These are phyloP conservation scores for Diaporthe aspalathi DNA, from an alignment of 2,329 filamentous ascomycete species.

Conservation along the genomic window DNA sequence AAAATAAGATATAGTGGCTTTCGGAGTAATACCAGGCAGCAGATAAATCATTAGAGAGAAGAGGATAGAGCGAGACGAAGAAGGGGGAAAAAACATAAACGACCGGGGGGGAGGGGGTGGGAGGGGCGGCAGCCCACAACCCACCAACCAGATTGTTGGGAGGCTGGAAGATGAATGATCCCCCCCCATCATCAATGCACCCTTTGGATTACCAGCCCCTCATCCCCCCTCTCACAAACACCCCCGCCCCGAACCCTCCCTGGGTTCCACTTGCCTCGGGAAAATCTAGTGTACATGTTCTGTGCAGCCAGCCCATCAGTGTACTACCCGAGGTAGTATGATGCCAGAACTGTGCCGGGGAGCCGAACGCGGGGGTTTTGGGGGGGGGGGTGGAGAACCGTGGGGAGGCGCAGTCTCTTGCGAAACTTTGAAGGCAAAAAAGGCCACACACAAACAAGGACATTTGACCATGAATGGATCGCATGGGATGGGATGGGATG, in stretches of 20 bases:
- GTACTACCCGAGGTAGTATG: too few relatives aligned
- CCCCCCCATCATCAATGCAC: neutral
- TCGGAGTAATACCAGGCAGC: slow-evolving; percentile 11
- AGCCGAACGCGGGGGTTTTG: neutral
- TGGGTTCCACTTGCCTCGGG: slow-evolving; percentile 16
- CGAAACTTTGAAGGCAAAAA: too few relatives aligned
- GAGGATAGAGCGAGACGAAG: too few relatives aligned
- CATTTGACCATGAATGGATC: too few relatives aligned
- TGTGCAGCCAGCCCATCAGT: too few relatives aligned
- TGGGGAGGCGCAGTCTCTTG: too few relatives aligned
- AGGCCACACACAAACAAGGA: too few relatives aligned
- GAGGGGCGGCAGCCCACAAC: neutral
- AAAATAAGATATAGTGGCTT: neutral
- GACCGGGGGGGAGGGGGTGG: neutral
- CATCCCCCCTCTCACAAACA: too few relatives aligned
- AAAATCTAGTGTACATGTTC: neutral
- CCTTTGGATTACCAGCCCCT: slow-evolving; percentile 7
- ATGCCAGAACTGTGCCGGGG: neutral
- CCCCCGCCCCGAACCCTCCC: too few relatives aligned
- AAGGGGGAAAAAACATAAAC: too few relatives aligned
- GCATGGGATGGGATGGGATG: too few relatives aligned
- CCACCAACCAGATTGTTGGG: slow-evolving; percentile 21
- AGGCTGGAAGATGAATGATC: slow-evolving; percentile 3
- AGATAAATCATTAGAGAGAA: neutral
- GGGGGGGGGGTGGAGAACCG: too few relatives aligned